Evolutionary conservation across 1,284 basidiomycete genomes (phyloP).

Genomic region (Moesziomyces sp.): DNA sequence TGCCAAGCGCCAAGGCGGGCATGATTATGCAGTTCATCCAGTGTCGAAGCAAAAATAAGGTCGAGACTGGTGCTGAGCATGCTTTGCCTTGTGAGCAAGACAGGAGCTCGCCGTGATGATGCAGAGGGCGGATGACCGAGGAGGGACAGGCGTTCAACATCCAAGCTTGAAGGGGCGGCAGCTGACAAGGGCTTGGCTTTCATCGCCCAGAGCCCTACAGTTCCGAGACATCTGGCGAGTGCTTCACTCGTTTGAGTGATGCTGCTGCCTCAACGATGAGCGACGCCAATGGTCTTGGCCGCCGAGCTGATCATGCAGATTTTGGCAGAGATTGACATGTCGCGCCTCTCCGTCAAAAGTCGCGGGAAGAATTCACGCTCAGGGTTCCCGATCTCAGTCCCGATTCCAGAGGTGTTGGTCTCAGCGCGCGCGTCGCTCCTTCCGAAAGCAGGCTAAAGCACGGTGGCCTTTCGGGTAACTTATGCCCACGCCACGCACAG

Average conservation of each 20-base stretch:
- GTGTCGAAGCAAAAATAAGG: not conserved
- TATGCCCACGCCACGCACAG: too few species aligned
- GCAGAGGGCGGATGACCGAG: not conserved
- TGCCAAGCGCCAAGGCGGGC: not conserved
- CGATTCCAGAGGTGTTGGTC: conserved; percentile 6
- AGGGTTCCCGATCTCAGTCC: not conserved
- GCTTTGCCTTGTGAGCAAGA: too few species aligned
- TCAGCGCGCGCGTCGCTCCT: not conserved
- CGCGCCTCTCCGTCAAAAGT: conserved; percentile 14
- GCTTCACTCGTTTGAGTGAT: not conserved
- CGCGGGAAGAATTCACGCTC: not conserved
- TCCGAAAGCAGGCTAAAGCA: not conserved
- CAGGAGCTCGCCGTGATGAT: not conserved
- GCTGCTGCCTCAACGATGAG: not conserved
- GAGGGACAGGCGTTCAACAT: conserved; percentile 19
- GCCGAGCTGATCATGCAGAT: not conserved
- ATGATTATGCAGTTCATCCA: not conserved
- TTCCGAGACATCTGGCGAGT: not conserved
- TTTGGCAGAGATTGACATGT: conserved; percentile 46
- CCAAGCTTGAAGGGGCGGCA: conserved; percentile 1
- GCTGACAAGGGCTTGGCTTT: not conserved
- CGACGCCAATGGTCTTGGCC: not conserved
- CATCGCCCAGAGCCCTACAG: not conserved
- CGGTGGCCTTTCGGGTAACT: too few species aligned
- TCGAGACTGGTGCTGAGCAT: not conserved